These are phyloP conservation scores for Agroathelia rolfsii DNA, from an alignment of 1,284 basidiomycete species.

Conservation along the genomic window DNA sequence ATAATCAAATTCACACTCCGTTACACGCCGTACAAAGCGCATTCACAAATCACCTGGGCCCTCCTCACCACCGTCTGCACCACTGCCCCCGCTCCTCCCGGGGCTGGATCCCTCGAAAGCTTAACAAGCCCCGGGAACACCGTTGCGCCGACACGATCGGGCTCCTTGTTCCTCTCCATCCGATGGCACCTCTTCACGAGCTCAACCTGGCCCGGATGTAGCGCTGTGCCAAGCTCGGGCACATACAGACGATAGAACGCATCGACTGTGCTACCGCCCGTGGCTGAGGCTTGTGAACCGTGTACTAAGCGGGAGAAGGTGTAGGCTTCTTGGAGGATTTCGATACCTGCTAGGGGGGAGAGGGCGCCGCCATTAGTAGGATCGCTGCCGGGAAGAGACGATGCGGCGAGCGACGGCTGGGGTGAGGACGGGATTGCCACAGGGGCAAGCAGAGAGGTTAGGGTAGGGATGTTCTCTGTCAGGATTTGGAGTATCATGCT, in stretches of 20 bases:
- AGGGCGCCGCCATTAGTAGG: conserved; percentile 23
- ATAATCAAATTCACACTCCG: background rate
- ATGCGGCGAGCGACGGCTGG: no score
- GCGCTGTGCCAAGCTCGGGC: conserved; percentile 59
- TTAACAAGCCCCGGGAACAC: conserved; percentile 81
- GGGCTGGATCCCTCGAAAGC: conserved; percentile 37
- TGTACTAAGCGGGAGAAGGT: conserved; percentile 77
- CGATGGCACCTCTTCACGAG: conserved; percentile 68
- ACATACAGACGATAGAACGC: conserved; percentile 77
- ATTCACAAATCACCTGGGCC: conserved; percentile 78
- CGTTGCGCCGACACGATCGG: conserved; percentile 66
- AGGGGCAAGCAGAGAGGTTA: conserved; percentile 39
- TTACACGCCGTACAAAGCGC: conserved; percentile 37
- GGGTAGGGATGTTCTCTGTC: conserved; percentile 52
- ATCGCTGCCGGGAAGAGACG: no score
- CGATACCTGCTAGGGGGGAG: conserved; percentile 31
- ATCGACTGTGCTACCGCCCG: conserved; percentile 42
- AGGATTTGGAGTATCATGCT: conserved; percentile 58
- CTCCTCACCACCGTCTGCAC: conserved; percentile 57
- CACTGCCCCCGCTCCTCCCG: conserved; percentile 23
- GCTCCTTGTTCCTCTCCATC: conserved; percentile 59
- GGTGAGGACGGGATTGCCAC: no score
- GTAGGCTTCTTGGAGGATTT: conserved; percentile 60
- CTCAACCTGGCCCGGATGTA: conserved; percentile 64
- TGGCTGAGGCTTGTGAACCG: conserved; percentile 46